phyloP scores from a whole-genome alignment of 176 grass and related monocot species.

The Coix lacrymajobi region DNA sequence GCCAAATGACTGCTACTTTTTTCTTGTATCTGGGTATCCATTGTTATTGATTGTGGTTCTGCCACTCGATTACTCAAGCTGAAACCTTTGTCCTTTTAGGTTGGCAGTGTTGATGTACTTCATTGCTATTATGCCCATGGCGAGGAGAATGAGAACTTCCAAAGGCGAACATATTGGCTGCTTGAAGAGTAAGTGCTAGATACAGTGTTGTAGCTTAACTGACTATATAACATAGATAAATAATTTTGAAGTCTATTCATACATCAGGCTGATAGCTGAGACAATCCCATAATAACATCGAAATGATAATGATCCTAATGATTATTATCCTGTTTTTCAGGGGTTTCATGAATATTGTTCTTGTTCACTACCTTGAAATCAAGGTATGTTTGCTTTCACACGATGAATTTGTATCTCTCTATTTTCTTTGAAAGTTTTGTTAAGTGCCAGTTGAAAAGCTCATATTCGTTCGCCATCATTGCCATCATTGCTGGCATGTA shows the following conservation, averaged over 20 bases:
- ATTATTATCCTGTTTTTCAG: slow-evolving; percentile 52
- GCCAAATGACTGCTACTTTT: neutral
- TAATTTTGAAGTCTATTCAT: neutral
- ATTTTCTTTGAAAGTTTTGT: neutral
- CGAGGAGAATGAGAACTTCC: slow-evolving; percentile 88
- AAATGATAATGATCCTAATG: slow-evolving; percentile 19
- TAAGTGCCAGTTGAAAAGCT: neutral
- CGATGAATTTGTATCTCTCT: neutral
- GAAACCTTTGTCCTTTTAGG: slow-evolving; percentile 40
- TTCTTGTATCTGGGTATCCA: neutral
- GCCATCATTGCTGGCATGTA: neutral
- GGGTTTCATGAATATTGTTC: slow-evolving; percentile 93
- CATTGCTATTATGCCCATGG: slow-evolving; percentile 99
- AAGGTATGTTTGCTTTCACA: slow-evolving; percentile 55
- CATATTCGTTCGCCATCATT: neutral
- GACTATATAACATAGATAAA: slow-evolving; percentile 11
- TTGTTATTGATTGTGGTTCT: slow-evolving; percentile 27
- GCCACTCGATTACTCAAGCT: slow-evolving; percentile 8
- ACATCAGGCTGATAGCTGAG: slow-evolving; percentile 4
- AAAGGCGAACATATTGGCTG: slow-evolving; percentile 98
- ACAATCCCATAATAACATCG: neutral
- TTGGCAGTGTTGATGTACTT: slow-evolving; percentile 99
- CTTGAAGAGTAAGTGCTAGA: slow-evolving; percentile 83
- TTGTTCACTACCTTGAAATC: slow-evolving; percentile 97
- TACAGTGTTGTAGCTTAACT: neutral